A percentile compares a stretch with the other conserved stretches of the same genome.
These are phyloP conservation scores for Planoprotostelium fungivorum DNA, from an alignment of 78 protist species.

Conservation along the genomic window DNA sequence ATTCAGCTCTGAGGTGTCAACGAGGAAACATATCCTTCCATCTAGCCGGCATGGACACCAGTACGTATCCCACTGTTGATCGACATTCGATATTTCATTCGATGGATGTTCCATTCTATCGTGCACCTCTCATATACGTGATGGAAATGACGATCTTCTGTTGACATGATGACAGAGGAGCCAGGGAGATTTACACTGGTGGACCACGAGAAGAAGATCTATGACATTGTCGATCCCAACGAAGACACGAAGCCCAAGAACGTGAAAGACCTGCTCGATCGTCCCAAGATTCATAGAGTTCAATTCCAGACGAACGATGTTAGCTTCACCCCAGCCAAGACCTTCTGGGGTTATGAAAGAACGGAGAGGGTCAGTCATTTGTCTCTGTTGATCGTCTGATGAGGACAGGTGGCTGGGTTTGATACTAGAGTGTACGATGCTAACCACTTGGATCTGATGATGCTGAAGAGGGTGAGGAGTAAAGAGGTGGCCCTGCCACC, in stretches of 20 bases:
- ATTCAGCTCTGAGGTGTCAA: slow-evolving; percentile 28
- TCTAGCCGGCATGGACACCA: not conserved
- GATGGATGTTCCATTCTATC: no score
- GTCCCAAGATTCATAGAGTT: slow-evolving; percentile 8
- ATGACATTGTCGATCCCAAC: slow-evolving; percentile 10
- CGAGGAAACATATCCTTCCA: slow-evolving; percentile 52
- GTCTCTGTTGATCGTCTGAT: not conserved
- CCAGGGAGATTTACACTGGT: slow-evolving; percentile 15
- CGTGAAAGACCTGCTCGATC: slow-evolving; percentile 9
- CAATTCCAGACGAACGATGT: slow-evolving; percentile 8
- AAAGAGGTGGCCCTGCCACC: not conserved
- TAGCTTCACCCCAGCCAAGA: slow-evolving; percentile 16
- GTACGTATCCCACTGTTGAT: not conserved
- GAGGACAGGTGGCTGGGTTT: not conserved
- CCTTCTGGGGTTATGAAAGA: slow-evolving; percentile 43
- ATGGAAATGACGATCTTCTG: not conserved
- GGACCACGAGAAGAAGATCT: slow-evolving; percentile 15
- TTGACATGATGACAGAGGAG: not conserved
- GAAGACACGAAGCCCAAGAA: slow-evolving; percentile 14
- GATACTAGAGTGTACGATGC: not conserved
- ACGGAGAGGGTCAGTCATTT: slow-evolving; percentile 22
- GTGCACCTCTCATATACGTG: no score
- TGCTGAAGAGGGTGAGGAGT: not conserved
- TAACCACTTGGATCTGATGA: not conserved
- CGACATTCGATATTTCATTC: not conserved